These are phyloP conservation scores for Boletus huronensis DNA, from an alignment of 768 basidiomycete species.

Conservation along the genomic window DNA sequence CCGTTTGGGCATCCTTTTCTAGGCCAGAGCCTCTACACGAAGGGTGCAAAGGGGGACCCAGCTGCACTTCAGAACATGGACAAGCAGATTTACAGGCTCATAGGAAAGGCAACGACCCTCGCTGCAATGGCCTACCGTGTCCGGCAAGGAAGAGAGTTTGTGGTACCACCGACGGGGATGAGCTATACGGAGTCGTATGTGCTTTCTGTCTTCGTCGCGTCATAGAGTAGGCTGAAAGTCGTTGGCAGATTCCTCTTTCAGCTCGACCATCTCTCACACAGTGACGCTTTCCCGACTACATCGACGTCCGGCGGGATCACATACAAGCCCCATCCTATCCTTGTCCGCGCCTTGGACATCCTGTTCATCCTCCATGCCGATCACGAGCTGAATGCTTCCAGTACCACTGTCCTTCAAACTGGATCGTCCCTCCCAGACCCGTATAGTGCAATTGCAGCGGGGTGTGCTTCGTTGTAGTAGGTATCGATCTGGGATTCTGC, in stretches of 20 bases:
- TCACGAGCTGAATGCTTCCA: slow-evolving; percentile 86
- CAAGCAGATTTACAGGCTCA: slow-evolving; percentile 85
- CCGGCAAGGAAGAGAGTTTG: slow-evolving; percentile 86
- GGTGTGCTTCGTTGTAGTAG: slow-evolving; percentile 85
- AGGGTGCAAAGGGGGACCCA: slow-evolving; percentile 59
- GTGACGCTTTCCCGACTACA: slow-evolving; percentile 24
- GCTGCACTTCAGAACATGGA: slow-evolving; percentile 78
- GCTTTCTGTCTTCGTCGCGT: not conserved
- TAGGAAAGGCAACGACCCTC: slow-evolving; percentile 85
- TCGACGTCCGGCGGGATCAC: slow-evolving; percentile 47
- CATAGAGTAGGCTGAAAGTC: not conserved
- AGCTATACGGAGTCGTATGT: slow-evolving; percentile 78
- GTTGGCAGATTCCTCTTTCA: slow-evolving; percentile 75
- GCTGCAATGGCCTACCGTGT: slow-evolving; percentile 96
- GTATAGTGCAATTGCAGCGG: slow-evolving; percentile 84
- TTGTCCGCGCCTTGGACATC: slow-evolving; percentile 84
- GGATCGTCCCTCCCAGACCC: slow-evolving; percentile 89
- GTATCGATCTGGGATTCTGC: slow-evolving; percentile 24
- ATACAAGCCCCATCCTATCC: slow-evolving; percentile 78
- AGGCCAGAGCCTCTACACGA: slow-evolving; percentile 80
- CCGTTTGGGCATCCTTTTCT: not conserved
- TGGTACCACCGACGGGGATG: slow-evolving; percentile 75
- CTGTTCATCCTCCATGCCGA: slow-evolving; percentile 88
- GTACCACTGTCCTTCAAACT: slow-evolving; percentile 84
- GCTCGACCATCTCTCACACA: slow-evolving; percentile 67